Base-by-base conservation (phyloP, 208 protist genomes). In the Acanthamoeba lenticulata region DNA sequence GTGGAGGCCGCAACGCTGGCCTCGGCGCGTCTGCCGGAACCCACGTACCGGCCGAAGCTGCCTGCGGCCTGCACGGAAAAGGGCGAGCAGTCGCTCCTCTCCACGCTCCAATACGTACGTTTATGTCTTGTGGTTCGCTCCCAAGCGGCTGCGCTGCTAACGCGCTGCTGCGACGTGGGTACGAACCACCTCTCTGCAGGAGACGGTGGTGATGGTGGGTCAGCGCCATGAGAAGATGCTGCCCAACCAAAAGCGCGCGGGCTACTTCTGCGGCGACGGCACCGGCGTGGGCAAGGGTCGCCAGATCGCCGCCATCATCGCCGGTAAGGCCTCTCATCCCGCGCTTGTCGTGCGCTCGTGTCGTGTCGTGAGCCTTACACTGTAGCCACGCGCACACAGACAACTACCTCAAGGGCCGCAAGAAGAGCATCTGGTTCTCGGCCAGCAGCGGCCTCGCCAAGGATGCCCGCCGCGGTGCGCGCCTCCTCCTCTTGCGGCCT, bases 201-300 rank as follows among this genome's bases (percentile, higher is more conserved):
- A 83, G 32, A 83, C 72, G 29, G 72, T 83, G 40, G 42, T 83
- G 27, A 83, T 83, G 72, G 72, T 83, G 40, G 72, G 72, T 40
- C 72, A 83, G 24, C 72, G 85, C 24, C 94, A 95, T 72, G 62
- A 94, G 57, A 49, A 74, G 45, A 81, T 60, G 65, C 49, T 91
- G 11, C 34, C 69, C 24, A 60, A 95, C 55, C 77, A 90, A 4
- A 62, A 4, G 15, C 93, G 95, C 65, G 83, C 79, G 11, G 95
- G 95, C 49, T 96, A 95, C 94, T 96, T 96, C 91, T 52, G 94
- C 21, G 95, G 95, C 47, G 95, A 96, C 42, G 95, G 95, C 55
- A 94, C 94, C 2, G 95, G 95, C 11, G 77, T 96, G 27, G 95
- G 95, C 36, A 96, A 96, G 85, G 95, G 95, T 32, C 86, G 95